phyloP scores from a whole-genome alignment of 345 rosid genomes.

The Angophora floribunda region DNA sequence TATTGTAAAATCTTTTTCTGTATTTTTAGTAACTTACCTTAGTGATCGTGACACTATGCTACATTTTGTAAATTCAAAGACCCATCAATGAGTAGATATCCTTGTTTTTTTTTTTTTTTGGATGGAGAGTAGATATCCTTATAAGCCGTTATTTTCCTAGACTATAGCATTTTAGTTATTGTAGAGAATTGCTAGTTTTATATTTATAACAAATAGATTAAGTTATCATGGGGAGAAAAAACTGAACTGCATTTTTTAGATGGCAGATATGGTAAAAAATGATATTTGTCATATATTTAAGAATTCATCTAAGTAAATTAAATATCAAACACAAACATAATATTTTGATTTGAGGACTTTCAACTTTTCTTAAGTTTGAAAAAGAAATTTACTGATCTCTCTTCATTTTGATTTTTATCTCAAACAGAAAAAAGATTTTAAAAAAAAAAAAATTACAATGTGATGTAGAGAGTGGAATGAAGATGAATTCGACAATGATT shows the following conservation, averaged over 20 bases:
- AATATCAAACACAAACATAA: background rate
- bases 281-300: background rate
- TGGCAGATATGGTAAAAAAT: background rate
- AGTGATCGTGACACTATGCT: background rate
- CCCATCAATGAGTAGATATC: background rate
- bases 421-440: background rate
- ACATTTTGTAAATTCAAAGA: background rate
- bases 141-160: background rate
- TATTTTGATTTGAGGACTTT: background rate
- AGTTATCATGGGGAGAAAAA: background rate
- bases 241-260: background rate
- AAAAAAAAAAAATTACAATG: background rate
- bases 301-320: background rate
- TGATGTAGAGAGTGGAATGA: background rate
- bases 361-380: accelerated
- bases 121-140: background rate
- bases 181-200: background rate
- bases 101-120: background rate
- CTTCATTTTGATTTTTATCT: background rate
- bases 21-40: background rate
- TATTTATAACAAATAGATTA: background rate
- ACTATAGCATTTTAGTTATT: background rate
- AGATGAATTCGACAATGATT: background rate
- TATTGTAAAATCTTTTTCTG: background rate
- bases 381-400: background rate